A percentile compares a stretch with the other conserved stretches of the same genome.
These are phyloP conservation scores for Vanderwaltozyma verrucispora DNA, from an alignment of 805 yeast genomes.

Conservation along the genomic window DNA sequence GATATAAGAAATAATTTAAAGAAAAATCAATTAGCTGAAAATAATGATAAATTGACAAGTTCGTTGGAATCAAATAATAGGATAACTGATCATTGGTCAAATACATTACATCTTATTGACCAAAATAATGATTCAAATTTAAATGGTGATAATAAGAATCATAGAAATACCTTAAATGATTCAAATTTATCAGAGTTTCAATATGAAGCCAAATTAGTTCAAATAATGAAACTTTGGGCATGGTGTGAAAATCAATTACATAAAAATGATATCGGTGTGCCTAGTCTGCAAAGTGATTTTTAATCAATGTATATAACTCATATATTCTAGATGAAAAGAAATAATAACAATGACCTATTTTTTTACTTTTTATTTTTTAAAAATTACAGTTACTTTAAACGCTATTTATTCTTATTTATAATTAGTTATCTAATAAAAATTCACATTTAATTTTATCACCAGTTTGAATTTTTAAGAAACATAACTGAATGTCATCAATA, in stretches of 20 bases:
- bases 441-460: slow-evolving; percentile 37
- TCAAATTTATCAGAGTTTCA: slow-evolving; percentile 7
- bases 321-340: no score
- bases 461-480: slow-evolving; percentile 43
- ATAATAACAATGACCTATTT: no score
- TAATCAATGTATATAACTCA: no score
- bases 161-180: background rate
- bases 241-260: slow-evolving; percentile 50
- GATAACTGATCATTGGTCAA: background rate
- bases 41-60: background rate
- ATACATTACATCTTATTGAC: background rate
- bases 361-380: no score
- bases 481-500: slow-evolving; percentile 38
- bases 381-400: no score
- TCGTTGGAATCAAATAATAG: background rate
- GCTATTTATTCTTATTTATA: background rate
- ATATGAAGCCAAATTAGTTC: slow-evolving; percentile 35
- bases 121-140: background rate
- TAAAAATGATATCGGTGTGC: slow-evolving; percentile 30
- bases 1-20: background rate
- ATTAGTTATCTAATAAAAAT: slow-evolving; percentile 13
- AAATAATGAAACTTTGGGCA: slow-evolving; percentile 50
- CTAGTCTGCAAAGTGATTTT: slow-evolving; percentile 20
- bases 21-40: background rate
- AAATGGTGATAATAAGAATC: no score